phyloP scores from a whole-genome alignment of 2,329 filamentous ascomycete genomes.

The Pseudogymnoascus verrucosus region DNA sequence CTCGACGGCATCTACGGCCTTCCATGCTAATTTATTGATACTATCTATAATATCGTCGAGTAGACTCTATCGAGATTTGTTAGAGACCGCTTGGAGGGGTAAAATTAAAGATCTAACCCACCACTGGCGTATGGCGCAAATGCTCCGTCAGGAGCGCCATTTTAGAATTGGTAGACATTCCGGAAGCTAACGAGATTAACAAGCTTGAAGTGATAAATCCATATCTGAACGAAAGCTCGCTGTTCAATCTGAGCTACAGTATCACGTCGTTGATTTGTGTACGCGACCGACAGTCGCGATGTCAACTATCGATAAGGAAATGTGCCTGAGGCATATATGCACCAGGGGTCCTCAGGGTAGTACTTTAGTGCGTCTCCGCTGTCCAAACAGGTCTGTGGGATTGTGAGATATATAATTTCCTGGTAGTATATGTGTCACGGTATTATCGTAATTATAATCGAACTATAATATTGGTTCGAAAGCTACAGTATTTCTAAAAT shows the following conservation, averaged over 20 bases:
- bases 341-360: background rate
- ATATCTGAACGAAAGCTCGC: background rate
- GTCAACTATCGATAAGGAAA: background rate
- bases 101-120: constrained; percentile 38
- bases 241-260: background rate
- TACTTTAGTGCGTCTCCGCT: background rate
- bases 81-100: constrained; percentile 12
- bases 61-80: constrained; percentile 53
- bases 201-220: background rate
- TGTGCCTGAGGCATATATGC: background rate
- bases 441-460: background rate
- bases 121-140: constrained; percentile 86
- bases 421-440: background rate
- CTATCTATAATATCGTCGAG: constrained; percentile 98
- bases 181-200: constrained; percentile 15
- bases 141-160: constrained; percentile 83
- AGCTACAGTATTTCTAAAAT: background rate
- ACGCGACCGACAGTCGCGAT: background rate
- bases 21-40: constrained; percentile 87
- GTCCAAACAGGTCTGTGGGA: background rate
- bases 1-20: constrained; percentile 81
- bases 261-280: constrained; percentile 4
- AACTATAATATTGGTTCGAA: background rate
- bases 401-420: background rate
- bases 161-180: constrained; percentile 21